phyloP scores from a whole-genome alignment of 2,329 filamentous ascomycete species.

The Aspergillus versicolor region DNA sequence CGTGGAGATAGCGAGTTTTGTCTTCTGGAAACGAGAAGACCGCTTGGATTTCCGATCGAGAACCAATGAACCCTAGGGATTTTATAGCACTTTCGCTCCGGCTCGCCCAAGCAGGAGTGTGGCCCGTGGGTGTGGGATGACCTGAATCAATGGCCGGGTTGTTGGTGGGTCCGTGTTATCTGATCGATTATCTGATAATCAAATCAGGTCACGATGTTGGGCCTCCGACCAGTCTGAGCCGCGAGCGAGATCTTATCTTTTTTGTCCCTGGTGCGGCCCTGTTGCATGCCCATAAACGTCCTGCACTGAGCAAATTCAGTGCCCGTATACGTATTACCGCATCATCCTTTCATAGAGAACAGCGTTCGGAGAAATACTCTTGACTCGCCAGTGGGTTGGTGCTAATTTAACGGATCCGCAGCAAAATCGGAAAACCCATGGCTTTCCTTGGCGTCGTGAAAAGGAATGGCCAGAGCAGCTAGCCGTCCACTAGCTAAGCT shows the following conservation, averaged over 20 bases:
- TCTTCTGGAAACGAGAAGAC: background rate
- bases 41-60: too few relatives aligned
- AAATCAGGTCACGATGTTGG: background rate
- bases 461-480: background rate
- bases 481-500: background rate
- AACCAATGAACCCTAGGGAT: too few relatives aligned
- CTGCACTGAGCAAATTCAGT: too few relatives aligned
- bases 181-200: constrained; percentile 11
- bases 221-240: background rate
- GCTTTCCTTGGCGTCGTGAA: background rate
- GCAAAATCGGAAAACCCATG: background rate
- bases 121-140: background rate
- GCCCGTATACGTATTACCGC: background rate
- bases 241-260: background rate
- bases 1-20: too few relatives aligned
- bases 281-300: too few relatives aligned
- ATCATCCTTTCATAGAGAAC: too few relatives aligned
- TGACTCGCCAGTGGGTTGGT: too few relatives aligned
- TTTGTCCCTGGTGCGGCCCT: too few relatives aligned
- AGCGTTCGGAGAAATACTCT: too few relatives aligned
- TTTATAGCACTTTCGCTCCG: too few relatives aligned
- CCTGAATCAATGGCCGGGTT: background rate
- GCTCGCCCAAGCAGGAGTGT: background rate
- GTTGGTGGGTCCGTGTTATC: constrained; percentile 3
- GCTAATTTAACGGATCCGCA: background rate